phyloP scores from a whole-genome alignment of 495 filamentous ascomycete genomes.

The Neurospora sp. region DNA sequence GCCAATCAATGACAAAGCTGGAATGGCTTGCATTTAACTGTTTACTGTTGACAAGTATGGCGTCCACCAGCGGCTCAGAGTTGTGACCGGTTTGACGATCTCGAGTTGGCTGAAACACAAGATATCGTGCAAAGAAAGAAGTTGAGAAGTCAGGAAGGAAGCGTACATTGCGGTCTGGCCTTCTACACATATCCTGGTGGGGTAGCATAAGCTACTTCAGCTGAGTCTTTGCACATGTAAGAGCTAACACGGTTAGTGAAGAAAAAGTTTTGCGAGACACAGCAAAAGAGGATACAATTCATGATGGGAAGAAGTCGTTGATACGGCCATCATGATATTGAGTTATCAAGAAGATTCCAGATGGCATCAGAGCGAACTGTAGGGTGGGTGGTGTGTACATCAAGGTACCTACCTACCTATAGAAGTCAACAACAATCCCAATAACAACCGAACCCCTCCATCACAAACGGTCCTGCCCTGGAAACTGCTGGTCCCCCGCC shows the following conservation, averaged over 20 bases:
- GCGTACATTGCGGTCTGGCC: background rate
- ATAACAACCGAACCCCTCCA: background rate
- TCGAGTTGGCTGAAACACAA: background rate
- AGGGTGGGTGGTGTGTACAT: background rate
- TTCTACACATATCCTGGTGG: background rate
- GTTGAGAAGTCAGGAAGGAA: background rate
- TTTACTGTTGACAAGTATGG: background rate
- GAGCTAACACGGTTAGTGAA: background rate
- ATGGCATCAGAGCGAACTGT: background rate
- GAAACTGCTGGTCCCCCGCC: background rate
- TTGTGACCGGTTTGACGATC: background rate
- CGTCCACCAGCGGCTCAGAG: background rate
- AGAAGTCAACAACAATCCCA: background rate
- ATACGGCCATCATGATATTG: background rate
- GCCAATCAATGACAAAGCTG: background rate
- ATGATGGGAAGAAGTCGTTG: background rate
- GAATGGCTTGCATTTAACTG: background rate
- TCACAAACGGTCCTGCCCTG: background rate
- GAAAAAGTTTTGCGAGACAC: background rate
- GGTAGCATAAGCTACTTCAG: background rate
- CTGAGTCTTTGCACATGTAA: background rate
- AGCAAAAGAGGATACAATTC: background rate
- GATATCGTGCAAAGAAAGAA: background rate
- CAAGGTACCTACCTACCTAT: background rate
- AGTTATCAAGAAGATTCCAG: background rate